A percentile compares a stretch with the other conserved stretches of the same genome.
Conservation (phyloP, 305 asterid species). For the Fraxinus ornus region DNA sequence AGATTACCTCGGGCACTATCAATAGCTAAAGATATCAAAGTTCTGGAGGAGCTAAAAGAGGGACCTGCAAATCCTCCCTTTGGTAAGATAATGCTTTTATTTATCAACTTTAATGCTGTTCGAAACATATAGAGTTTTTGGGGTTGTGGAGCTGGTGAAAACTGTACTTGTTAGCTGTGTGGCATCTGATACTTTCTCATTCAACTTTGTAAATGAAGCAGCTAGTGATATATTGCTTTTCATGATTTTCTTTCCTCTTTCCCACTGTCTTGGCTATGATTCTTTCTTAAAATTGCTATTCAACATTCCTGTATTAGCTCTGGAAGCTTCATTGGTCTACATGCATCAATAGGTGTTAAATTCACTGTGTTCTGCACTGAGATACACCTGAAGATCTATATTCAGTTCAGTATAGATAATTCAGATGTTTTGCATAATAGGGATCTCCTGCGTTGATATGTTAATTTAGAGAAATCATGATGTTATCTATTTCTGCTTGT, state of each 20-base stretch:
- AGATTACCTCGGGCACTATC: slow-evolving; percentile 30
- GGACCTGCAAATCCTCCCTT: slow-evolving; percentile 31
- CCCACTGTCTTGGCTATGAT: background rate
- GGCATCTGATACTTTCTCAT: background rate
- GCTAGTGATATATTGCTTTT: background rate
- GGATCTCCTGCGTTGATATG: background rate
- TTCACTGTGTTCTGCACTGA: background rate
- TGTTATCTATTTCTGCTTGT: background rate
- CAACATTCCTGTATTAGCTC: background rate
- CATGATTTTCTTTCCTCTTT: background rate
- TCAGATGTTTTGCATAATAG: background rate
- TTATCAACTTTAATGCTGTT: background rate
- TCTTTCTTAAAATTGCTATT: background rate
- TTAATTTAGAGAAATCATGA: background rate
- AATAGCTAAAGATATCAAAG: slow-evolving; percentile 25
- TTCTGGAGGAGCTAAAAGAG: slow-evolving; percentile 30
- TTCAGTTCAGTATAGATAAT: background rate
- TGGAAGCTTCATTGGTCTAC: background rate
- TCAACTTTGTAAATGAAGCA: background rate
- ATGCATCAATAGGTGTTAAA: background rate
- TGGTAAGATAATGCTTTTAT: slow-evolving; percentile 43
- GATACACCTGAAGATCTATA: background rate
- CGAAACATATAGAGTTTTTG: background rate
- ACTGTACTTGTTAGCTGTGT: background rate
- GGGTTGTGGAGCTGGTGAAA: slow-evolving; percentile 9